These are phyloP conservation scores for Trypanosoma scelopori DNA, from an alignment of 208 protist genomes.

Conservation along the genomic window DNA sequence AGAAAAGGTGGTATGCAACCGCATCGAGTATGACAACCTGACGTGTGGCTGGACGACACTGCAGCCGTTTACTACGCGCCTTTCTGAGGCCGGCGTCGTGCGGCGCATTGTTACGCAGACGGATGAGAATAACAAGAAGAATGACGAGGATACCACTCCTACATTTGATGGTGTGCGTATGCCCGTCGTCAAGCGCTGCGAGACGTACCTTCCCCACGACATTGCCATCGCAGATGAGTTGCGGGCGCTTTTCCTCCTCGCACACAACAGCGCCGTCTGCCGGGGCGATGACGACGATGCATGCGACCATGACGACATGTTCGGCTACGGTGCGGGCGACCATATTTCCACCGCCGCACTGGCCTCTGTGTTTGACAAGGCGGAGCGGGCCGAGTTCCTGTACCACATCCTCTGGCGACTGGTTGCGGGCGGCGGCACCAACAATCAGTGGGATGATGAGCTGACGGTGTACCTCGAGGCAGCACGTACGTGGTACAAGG, in stretches of 20 bases:
- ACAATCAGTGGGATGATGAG: constrained; percentile 86
- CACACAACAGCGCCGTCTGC: constrained; percentile 29
- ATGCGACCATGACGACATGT: constrained; percentile 20
- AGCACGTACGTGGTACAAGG: constrained; percentile 40
- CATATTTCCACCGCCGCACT: constrained; percentile 27
- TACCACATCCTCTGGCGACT: constrained; percentile 78
- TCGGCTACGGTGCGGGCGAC: constrained; percentile 10
- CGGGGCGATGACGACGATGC: constrained; percentile 45
- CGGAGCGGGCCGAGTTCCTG: constrained; percentile 51
- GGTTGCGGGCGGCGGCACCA: constrained; percentile 57
- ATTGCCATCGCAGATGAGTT: constrained; percentile 72
- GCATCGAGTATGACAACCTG: constrained; percentile 27
- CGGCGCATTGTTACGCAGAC: constrained; percentile 15
- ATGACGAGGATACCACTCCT: background rate
- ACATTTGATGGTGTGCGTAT: constrained; percentile 23
- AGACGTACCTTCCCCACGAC: constrained; percentile 54
- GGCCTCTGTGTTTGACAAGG: constrained; percentile 29
- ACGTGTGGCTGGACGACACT: constrained; percentile 39
- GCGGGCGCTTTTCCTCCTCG: constrained; percentile 59
- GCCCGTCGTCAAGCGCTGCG: constrained; percentile 41
- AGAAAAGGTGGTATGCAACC: background rate
- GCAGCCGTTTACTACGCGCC: constrained; percentile 28
- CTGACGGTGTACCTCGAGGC: constrained; percentile 52
- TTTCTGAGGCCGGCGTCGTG: constrained; percentile 37
- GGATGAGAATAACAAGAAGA: constrained; percentile 3